A percentile compares a stretch with the other conserved stretches of the same genome.
Evolutionary conservation across 257 asterid genomes (phyloP).

Genomic region (Nicotiana sylvestris): DNA sequence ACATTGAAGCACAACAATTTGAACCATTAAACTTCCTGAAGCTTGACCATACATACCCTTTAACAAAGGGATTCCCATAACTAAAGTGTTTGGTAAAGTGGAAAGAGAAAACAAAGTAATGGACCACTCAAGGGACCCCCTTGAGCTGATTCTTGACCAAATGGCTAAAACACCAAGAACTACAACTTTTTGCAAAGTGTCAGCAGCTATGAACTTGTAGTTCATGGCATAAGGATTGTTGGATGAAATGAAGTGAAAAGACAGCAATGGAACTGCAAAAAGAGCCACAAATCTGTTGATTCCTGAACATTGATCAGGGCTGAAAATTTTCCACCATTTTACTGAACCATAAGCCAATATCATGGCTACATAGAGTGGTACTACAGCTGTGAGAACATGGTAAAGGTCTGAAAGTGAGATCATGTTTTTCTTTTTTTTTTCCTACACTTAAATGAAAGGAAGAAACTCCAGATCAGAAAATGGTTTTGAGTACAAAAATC

Average conservation of each 20-base stretch:
- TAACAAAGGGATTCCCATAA: slow-evolving; percentile 62
- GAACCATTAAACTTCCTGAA: slow-evolving; percentile 60
- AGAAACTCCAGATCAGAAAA: not conserved
- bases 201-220: slow-evolving; percentile 71
- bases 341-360: slow-evolving; percentile 67
- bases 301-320: slow-evolving; percentile 74
- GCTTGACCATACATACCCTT: slow-evolving; percentile 59
- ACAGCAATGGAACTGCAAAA: slow-evolving; percentile 64
- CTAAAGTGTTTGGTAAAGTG: slow-evolving; percentile 61
- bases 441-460: not conserved
- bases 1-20: slow-evolving; percentile 63
- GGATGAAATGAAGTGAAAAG: slow-evolving; percentile 68
- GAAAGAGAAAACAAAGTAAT: slow-evolving; percentile 64
- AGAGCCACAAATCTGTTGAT: slow-evolving; percentile 72
- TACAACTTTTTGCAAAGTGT: slow-evolving; percentile 54
- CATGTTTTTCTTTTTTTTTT: slow-evolving; percentile 20
- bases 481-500: not conserved
- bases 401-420: slow-evolving; percentile 42
- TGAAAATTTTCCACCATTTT: slow-evolving; percentile 70
- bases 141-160: slow-evolving; percentile 45
- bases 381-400: slow-evolving; percentile 72
- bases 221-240: slow-evolving; percentile 72
- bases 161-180: slow-evolving; percentile 45
- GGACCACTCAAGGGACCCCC: slow-evolving; percentile 67
- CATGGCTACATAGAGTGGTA: slow-evolving; percentile 75